Percentiles rank a stretch among this genome's conserved stretches.
These are phyloP conservation scores for Drechslerella dactyloides DNA, from an alignment of 2,329 filamentous ascomycete species.

Conservation along the genomic window DNA sequence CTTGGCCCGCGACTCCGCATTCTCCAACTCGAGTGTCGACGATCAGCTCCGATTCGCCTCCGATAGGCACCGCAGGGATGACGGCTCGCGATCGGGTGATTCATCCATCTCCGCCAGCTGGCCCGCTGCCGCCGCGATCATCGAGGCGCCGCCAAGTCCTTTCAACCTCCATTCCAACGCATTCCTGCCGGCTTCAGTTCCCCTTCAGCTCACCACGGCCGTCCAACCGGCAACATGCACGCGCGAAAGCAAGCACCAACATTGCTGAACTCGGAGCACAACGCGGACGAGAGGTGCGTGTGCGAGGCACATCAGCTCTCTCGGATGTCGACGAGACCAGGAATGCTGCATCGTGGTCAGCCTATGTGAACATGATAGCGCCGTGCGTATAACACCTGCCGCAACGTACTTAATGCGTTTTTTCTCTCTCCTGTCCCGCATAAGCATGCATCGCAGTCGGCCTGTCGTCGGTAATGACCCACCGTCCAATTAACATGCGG, in stretches of 20 bases:
- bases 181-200: constrained; percentile 15
- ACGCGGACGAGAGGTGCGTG: no score
- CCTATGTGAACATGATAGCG: not conserved
- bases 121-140: not conserved
- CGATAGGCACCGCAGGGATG: not conserved
- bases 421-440: no score
- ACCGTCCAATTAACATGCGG: constrained; percentile 2
- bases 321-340: not conserved
- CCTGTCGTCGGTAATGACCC: not conserved
- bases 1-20: not conserved
- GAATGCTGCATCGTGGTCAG: constrained; percentile 4
- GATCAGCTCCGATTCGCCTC: not conserved
- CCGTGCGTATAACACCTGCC: not conserved
- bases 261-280: constrained; percentile 1
- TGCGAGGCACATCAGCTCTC: no score
- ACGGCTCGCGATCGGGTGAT: not conserved
- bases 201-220: constrained; percentile 6
- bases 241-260: constrained; percentile 9
- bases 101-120: not conserved
- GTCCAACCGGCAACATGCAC: no score
- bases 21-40: not conserved
- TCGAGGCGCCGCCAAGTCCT: not conserved
- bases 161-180: constrained; percentile 46
- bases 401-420: no score
- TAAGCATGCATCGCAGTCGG: constrained; percentile 2